These are phyloP conservation scores for Solanum arcanum DNA, from an alignment of 257 asterid genomes.

Conservation along the genomic window DNA sequence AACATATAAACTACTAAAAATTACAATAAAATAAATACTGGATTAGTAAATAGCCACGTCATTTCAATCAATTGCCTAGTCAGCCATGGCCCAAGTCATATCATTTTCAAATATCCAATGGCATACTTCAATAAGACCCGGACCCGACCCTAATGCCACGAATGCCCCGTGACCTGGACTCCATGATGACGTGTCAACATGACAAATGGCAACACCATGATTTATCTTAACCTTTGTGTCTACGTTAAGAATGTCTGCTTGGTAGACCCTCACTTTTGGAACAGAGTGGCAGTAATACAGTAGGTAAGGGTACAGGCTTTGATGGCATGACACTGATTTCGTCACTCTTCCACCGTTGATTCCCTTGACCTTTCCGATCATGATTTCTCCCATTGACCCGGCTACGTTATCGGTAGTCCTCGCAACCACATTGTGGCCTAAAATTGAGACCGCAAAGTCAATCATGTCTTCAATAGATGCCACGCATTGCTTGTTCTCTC, in stretches of 20 bases:
- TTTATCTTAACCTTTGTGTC: conserved; percentile 43
- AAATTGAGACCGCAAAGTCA: conserved; percentile 37
- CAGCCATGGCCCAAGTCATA: conserved; percentile 60
- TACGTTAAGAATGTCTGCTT: conserved; percentile 56
- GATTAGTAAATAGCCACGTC: neutral
- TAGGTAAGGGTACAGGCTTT: conserved; percentile 67
- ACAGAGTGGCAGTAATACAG: conserved; percentile 83
- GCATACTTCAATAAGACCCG: conserved; percentile 80
- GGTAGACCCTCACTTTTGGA: conserved; percentile 72
- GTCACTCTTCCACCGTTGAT: conserved; percentile 61
- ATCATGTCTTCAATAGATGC: conserved; percentile 74
- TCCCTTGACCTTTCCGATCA: conserved; percentile 46
- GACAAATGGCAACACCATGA: conserved; percentile 75
- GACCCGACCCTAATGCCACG: conserved; percentile 55
- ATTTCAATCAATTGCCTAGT: conserved; percentile 4
- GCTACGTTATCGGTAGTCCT: conserved; percentile 41
- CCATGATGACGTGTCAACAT: conserved; percentile 77
- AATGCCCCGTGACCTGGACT: conserved; percentile 75
- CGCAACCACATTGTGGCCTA: conserved; percentile 41
- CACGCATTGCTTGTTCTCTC: conserved; percentile 63
- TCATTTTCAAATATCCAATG: conserved; percentile 97
- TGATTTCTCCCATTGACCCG: conserved; percentile 40
- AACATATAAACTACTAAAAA: neutral
- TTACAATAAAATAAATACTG: neutral
- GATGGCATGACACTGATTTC: conserved; percentile 82